These are phyloP conservation scores for Coemansia sp. DNA, from an alignment of 192 early-diverging fungal species.

Conservation along the genomic window DNA sequence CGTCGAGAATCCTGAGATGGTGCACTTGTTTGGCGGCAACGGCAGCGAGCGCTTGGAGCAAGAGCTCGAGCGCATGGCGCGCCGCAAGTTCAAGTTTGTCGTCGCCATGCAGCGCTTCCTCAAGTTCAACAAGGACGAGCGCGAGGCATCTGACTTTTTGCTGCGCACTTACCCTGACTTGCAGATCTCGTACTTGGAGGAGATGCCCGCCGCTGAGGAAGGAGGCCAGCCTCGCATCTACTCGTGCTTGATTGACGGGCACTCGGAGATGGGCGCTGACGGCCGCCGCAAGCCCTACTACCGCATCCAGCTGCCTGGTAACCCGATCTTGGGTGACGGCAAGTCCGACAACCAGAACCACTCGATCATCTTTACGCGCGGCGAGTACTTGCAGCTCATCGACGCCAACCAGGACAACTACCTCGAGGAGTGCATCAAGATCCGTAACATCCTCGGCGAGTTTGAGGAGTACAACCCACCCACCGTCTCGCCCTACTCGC, in stretches of 20 bases:
- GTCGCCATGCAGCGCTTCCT: conserved; percentile 85
- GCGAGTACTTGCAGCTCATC: conserved; percentile 85
- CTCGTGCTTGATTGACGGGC: conserved; percentile 78
- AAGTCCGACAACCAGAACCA: conserved; percentile 94
- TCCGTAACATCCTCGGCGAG: conserved; percentile 83
- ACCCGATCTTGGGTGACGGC: conserved; percentile 90
- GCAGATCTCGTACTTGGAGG: conserved; percentile 81
- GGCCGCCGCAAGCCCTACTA: conserved; percentile 81
- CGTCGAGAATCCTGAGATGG: conserved; percentile 80
- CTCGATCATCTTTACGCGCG: conserved; percentile 81
- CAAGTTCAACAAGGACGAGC: conserved; percentile 79
- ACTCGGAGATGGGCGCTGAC: conserved; percentile 66
- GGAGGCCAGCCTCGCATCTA: conserved; percentile 64
- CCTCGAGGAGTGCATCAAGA: conserved; percentile 89
- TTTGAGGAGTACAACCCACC: conserved; percentile 79
- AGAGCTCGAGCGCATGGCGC: conserved; percentile 69
- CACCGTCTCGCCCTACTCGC: conserved; percentile 71
- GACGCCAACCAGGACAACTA: conserved; percentile 95
- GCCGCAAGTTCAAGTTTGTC: conserved; percentile 83
- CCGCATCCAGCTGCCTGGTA: conserved; percentile 77
- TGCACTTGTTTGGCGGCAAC: conserved; percentile 67
- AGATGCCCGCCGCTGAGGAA: conserved; percentile 65
- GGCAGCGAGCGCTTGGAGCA: conserved; percentile 68
- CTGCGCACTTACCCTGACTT: conserved; percentile 76
- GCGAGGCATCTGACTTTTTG: conserved; percentile 76